Base-by-base conservation (phyloP, 768 basidiomycete genomes). In the Phaeotremella fagi region DNA sequence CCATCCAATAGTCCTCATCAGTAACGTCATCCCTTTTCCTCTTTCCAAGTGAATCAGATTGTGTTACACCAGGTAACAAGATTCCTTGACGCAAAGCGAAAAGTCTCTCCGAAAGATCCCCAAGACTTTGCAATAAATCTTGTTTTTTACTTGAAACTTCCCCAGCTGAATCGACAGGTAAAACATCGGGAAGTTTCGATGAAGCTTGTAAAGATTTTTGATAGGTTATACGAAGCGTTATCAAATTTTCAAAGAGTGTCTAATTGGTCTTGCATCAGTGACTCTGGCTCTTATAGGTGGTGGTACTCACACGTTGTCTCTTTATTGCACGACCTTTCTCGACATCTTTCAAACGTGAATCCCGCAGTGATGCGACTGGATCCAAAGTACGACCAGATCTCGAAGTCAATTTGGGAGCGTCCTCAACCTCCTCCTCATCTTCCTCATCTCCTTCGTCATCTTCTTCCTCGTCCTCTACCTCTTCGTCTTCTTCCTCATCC, bases 141-240 rank as follows among this genome's bases (percentile, higher is more conserved):
- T 47, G 37, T 22, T 51, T 42, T 15, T 55, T 53, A 15, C 24
- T 23, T 9, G 20, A 29, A 1, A 59, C 27, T 25, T 66, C 62
- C 49, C 55, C 55, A 12, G 57, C 57, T 35, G 63, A 22, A 12
- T 54, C 52, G 12, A 24, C 16, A 20, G 64, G 60, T 0, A 54
- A 41, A n/a, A 38, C 29, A 1, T 49, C 18, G 28, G 87, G 85
- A 4, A 95, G 78, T 45, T 77, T 76, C 65, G 89, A 87, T 4
- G 83, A 79, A 11, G 84, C 77, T 1, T 78, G 65, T 41, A 83
- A 78, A 22, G 85, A 81, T 76, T 91, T 97, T 75, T 97, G 94
- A 38, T 95, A 74, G 23, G 84, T 84, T 71, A 98, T 98, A 29
- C 94, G 83, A n/a, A 87, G 82, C 69, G 95, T 88, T 25, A 97